A percentile compares a stretch with the other conserved stretches of the same genome.
Conservation (phyloP, 2,329 filamentous ascomycete species). For the Elsinoe batatas region DNA sequence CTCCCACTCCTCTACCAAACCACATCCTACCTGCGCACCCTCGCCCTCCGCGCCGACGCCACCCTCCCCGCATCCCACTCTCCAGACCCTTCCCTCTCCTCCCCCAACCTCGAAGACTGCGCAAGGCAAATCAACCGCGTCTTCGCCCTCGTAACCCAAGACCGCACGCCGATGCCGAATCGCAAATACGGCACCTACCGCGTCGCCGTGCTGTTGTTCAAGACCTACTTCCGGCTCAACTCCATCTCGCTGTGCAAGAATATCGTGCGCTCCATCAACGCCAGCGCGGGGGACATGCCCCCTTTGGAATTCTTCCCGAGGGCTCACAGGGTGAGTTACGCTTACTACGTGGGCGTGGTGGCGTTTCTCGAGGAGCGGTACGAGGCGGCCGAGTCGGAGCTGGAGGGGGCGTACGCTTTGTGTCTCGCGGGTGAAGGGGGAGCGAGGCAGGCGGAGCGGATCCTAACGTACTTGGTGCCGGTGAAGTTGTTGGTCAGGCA, state of each 20-base stretch:
- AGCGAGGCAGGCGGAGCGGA: conserved; percentile 52
- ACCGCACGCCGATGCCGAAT: conserved; percentile 7
- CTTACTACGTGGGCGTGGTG: conserved; percentile 92
- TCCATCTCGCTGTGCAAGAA: conserved; percentile 83
- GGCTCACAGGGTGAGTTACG: conserved; percentile 88
- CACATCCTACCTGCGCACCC: conserved; percentile 75
- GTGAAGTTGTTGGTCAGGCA: conserved; percentile 84
- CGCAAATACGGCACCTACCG: conserved; percentile 98
- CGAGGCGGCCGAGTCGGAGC: conserved; percentile 64
- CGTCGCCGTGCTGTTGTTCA: conserved; percentile 89
- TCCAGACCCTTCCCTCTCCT: not conserved
- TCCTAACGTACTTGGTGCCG: conserved; percentile 88
- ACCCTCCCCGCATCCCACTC: not conserved
- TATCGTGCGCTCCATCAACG: conserved; percentile 72
- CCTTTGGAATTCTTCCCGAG: conserved; percentile 69
- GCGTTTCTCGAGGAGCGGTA: conserved; percentile 94
- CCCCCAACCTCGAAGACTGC: conserved; percentile 68
- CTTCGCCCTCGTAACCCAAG: conserved; percentile 57
- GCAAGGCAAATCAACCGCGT: conserved; percentile 85
- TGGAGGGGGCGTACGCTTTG: conserved; percentile 70
- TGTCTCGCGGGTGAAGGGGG: conserved; percentile 42
- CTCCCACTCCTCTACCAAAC: conserved; percentile 81
- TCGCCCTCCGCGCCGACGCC: conserved; percentile 81
- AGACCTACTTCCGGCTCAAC: conserved; percentile 90
- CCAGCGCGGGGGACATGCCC: conserved; percentile 69